phyloP scores from a whole-genome alignment of 2,329 filamentous ascomycete genomes.

The Cladobotryum mycophilum region DNA sequence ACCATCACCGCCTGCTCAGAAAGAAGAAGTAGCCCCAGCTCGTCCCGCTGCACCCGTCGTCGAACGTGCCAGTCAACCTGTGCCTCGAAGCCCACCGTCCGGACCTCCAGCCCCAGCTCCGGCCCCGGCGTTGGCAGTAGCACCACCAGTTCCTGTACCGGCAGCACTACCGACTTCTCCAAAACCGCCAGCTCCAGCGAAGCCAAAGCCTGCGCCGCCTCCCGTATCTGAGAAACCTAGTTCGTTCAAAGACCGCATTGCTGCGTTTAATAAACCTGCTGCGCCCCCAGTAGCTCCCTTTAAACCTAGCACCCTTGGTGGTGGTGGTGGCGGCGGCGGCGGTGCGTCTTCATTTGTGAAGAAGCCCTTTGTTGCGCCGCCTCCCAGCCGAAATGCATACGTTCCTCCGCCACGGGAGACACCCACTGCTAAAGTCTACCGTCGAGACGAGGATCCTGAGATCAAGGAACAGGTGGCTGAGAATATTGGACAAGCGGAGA shows the following conservation, averaged over 20 bases:
- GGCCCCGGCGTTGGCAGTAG: slow-evolving; percentile 14
- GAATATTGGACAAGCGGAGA: slow-evolving; percentile 60
- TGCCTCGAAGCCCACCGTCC: slow-evolving; percentile 27
- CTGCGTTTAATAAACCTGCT: slow-evolving; percentile 88
- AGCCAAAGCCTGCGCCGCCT: slow-evolving; percentile 46
- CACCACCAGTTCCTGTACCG: slow-evolving; percentile 13
- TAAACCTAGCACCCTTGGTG: slow-evolving; percentile 63
- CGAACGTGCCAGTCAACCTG: slow-evolving; percentile 28
- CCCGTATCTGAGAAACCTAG: slow-evolving; percentile 69
- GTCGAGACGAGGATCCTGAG: slow-evolving; percentile 79
- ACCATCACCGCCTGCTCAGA: slow-evolving; percentile 22
- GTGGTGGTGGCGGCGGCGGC: slow-evolving; percentile 42
- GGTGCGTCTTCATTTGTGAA: slow-evolving; percentile 68
- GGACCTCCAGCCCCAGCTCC: slow-evolving; percentile 27
- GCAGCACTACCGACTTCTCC: slow-evolving; percentile 20
- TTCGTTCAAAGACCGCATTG: slow-evolving; percentile 92
- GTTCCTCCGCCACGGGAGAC: slow-evolving; percentile 69
- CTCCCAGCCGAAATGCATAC: slow-evolving; percentile 86
- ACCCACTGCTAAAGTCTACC: slow-evolving; percentile 69
- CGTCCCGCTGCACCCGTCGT: slow-evolving; percentile 28
- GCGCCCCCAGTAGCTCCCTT: slow-evolving; percentile 85
- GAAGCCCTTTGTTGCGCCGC: slow-evolving; percentile 94
- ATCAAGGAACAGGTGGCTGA: slow-evolving; percentile 60
- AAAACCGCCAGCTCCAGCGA: slow-evolving; percentile 28
- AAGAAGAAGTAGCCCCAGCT: slow-evolving; percentile 21